Evolutionary conservation across 805 yeast species (phyloP).

Genomic region (Starmerella apicola): DNA sequence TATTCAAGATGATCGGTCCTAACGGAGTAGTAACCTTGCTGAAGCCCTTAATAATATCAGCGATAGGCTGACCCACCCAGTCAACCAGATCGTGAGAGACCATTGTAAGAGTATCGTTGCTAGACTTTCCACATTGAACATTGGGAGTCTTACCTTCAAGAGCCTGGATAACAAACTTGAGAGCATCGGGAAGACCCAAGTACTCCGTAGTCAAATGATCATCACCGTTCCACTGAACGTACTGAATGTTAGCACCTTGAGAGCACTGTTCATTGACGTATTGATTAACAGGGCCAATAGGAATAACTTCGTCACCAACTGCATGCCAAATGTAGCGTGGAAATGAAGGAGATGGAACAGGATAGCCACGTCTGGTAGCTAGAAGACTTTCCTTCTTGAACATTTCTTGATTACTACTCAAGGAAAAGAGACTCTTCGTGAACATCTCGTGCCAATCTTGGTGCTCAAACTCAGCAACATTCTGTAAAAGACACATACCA

Average conservation of each 20-base stretch:
- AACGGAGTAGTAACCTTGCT: constrained; percentile 4
- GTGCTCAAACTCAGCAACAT: neutral
- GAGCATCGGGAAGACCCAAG: constrained; percentile 11
- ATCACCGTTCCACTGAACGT: neutral
- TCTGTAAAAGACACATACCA: neutral
- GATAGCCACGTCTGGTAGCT: constrained; percentile 6
- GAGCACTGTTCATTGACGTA: neutral
- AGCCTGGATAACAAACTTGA: constrained; percentile 12
- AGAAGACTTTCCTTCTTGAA: constrained; percentile 6
- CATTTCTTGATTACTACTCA: constrained; percentile 1
- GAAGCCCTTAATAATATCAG: neutral
- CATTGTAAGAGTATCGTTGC: constrained; percentile 1
- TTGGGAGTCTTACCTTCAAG: constrained; percentile 1
- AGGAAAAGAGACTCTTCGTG: neutral
- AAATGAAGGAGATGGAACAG: constrained; percentile 15
- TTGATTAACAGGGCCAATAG: constrained; percentile 13
- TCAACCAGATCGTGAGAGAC: constrained; percentile 1
- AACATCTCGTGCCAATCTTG: neutral
- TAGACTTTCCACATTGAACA: constrained; percentile 2
- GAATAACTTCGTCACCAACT: constrained; percentile 19
- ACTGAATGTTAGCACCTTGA: neutral
- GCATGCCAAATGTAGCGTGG: constrained; percentile 23
- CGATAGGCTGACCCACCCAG: constrained; percentile 2
- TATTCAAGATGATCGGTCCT: constrained; percentile 1
- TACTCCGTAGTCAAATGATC: neutral